Percentiles rank a stretch among this genome's conserved stretches.
Evolutionary conservation across 495 filamentous ascomycete genomes (phyloP).

Genomic region (Eremomyces bilateralis): DNA sequence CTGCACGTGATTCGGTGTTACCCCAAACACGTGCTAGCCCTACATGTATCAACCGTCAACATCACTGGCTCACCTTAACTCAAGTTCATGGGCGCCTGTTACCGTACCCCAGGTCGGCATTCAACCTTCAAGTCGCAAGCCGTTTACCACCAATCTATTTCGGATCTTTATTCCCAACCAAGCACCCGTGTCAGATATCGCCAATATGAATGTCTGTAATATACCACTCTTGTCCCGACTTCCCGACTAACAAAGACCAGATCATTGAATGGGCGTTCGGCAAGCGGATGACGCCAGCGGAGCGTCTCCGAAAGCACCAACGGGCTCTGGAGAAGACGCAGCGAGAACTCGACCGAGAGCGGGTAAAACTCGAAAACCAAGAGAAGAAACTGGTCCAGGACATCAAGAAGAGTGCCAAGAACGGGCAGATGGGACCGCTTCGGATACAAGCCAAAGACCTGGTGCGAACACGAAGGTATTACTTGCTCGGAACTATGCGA

Average conservation of each 20-base stretch:
- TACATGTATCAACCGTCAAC: too few species aligned
- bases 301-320: constrained; percentile 92
- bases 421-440: constrained; percentile 86
- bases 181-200: too few species aligned
- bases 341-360: constrained; percentile 81
- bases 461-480: constrained; percentile 51
- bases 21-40: too few species aligned
- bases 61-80: too few species aligned
- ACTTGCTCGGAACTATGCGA: not conserved
- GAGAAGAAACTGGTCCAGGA: constrained; percentile 91
- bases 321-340: constrained; percentile 91
- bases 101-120: too few species aligned
- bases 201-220: constrained; percentile 37
- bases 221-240: too few species aligned
- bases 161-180: too few species aligned
- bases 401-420: constrained; percentile 95
- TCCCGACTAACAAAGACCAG: constrained; percentile 22
- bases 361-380: constrained; percentile 87
- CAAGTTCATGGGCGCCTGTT: too few species aligned
- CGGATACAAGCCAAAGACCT: constrained; percentile 96
- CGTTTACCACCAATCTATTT: too few species aligned
- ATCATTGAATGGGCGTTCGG: constrained; percentile 97
- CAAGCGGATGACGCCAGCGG: constrained; percentile 91
- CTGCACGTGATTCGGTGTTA: too few species aligned
- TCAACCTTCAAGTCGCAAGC: too few species aligned